Evolutionary conservation across 2,329 filamentous ascomycete genomes (phyloP), one percentile per base, ranked within the genome.

Genomic region (Aspergillus fructus): DNA sequence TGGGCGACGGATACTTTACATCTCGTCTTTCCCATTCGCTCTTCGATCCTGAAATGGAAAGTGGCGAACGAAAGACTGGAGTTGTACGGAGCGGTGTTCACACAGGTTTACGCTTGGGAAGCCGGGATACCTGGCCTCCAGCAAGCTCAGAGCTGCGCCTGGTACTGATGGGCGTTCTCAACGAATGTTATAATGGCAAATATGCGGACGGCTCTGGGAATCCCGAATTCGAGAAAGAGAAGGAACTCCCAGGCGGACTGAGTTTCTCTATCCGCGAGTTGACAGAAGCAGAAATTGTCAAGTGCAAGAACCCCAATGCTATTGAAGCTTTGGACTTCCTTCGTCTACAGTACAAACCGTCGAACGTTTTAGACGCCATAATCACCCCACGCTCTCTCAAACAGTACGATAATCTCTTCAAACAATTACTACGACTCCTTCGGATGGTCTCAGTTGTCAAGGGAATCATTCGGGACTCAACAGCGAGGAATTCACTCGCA

Each of bases 281-380:
- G 60, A 83, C 87, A 0, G 81, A 86, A 7, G 87, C 88, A 47
- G 92, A 97, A 64, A 90, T 96, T 48, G 85, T 91, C 52, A 86
- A 83, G 60, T 93, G 92, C 72, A 87, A 96, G 81, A 85, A 97
- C 66, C 87, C 91, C 0, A 84, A 90, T 68, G 89, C 88, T 0
- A 82, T 97, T 17, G 87, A 93, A 69, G 94, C 94, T 0, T 80
- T 97, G n/a, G 94, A 97, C 73, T 97, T 99, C 68, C 79, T 99
- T 15, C 86, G 91, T 2, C 78, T 99, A 7, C 89, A 92, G 46
- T 97, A 97, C 74, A 89, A 88, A 41, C 82, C 92, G 0, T 89
- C 92, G 0, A 73, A 83, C 0, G 85, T 90, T 1, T 78, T 97
- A 0, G 81, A 87, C 41, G 80, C 86, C 0, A 82, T 97, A 60